Base-by-base conservation (phyloP, 768 basidiomycete genomes). In the Auriscalpium orientale region DNA sequence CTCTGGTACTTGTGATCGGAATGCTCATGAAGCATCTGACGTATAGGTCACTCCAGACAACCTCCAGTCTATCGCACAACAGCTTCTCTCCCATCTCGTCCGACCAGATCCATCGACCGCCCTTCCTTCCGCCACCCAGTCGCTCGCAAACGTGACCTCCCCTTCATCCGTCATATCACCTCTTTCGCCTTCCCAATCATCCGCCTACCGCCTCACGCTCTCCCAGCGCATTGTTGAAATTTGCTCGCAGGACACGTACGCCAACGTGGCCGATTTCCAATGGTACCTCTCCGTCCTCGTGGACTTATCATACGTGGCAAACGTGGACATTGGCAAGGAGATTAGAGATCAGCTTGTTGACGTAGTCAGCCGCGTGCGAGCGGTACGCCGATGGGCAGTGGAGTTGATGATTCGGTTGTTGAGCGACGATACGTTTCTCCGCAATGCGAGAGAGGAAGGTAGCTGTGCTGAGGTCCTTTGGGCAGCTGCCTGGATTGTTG, bases 251-350 rank as follows among this genome's bases (percentile, higher is more conserved):
- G 84, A 84, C 38, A 88, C 86, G 20, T 98, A 95, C 67, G 84
- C 86, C 52, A 88, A 93, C 64, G 79, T 99, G 28, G 77, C 80
- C 46, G 95, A 98, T 71, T 98, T 98, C 66, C 91, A 98, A 66
- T 99, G 97, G 95, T 97, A 93, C 68, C 78, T 98, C 20, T 97
- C 95, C 5, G 92, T 95, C 8, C 82, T 98, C 33, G 81, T 98
- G 47, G 94, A 98, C 66, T 76, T 98, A 9, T 85, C 91, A 0
- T 91, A 97, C 66, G 79, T 98, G 43, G 88, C 92, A 51, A 81
- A 84, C 28, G 90, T 86, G 49, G 76, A 89, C 60, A 76, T 97
- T 49, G 93, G 93, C 2, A 65, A 72, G 0, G 80, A 88, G 63
- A 87, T 98, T 53, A 79, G 85, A 12, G 84, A 92, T 58, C 89